Evolutionary conservation across 495 filamentous ascomycete genomes (phyloP), one percentile per base, ranked within the genome.

Genomic region (Polyplosphaeria fusca): DNA sequence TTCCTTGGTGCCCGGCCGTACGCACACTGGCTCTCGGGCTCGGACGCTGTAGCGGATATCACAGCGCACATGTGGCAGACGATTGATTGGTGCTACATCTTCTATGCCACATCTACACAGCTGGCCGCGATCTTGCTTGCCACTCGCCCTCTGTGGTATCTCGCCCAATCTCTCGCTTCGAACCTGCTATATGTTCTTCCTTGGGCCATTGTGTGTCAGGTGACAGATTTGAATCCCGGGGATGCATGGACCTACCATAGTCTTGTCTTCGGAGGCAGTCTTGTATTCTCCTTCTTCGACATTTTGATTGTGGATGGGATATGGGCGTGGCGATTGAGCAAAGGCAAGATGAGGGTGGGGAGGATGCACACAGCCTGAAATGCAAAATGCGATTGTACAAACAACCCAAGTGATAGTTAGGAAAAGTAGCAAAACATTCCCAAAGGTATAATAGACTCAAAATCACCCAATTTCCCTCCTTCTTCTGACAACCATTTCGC

Each of bases 61-160:
- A 82, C 84, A 4, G 76, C 74, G 20, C 73, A 82, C 25, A 90
- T 89, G 86, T 89, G 86, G 86, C 73, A 70, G 49, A 83, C 73
- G 2, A 82, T 83, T 37, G 82, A 86, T 62, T 86, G 84, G 86
- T 86, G 84, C 67, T 89, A 89, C 67, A 82, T 89, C 47, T 84
- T 88, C 68, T 89, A 87, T 61, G 86, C 82, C 0, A 44, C 80
- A 22, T 78, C 75, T 14, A 83, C 77, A n/a, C 85, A 87, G 61
- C 68, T 88, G 5, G 79, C 84, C 0, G 75, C 81, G 1, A 74
- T 89, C 5, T 70, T 89, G 1, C 72, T 88, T 2, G 84, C 86
- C 0, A 87, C 86, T 0, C 67, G 71, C 12, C 82, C 86, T 4
- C 73, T 73, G 14, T 88, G 84, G 84, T 89, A 85, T 65, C 73